Evolutionary conservation across 139 green algal genomes (phyloP).

Genomic region (Chlorella sp.): DNA sequence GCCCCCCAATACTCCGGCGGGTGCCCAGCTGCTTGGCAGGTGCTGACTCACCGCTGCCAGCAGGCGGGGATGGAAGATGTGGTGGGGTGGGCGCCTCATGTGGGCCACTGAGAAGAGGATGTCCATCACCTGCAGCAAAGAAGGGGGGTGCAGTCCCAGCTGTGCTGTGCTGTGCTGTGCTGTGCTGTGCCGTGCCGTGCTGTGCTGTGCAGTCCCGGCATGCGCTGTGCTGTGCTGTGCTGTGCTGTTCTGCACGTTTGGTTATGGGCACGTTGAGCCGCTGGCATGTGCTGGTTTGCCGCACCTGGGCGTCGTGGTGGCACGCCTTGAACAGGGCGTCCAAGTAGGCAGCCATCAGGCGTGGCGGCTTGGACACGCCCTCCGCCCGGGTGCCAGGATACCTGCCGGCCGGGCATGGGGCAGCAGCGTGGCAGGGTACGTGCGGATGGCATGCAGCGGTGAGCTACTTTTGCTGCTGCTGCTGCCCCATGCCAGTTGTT

Average conservation of each 20-base stretch:
- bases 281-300: not conserved
- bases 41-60: not conserved
- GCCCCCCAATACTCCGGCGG: no score
- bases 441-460: not conserved
- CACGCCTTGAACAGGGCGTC: slow-evolving; percentile 13
- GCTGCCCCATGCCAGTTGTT: no score
- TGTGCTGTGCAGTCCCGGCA: not conserved
- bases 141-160: no score
- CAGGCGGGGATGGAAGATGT: slow-evolving; percentile 26
- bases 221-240: not conserved
- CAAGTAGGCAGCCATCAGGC: not conserved
- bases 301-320: not conserved
- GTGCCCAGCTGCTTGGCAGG: no score
- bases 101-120: slow-evolving; percentile 21
- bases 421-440: not conserved
- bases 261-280: not conserved
- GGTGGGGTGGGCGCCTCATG: slow-evolving; percentile 1
- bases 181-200: not conserved
- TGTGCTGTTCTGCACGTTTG: not conserved
- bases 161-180: not conserved
- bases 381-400: slow-evolving; percentile 12
- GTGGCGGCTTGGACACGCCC: not conserved
- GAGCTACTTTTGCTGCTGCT: no score
- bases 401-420: not conserved
- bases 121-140: not conserved